Base-by-base conservation (phyloP, 2,329 filamentous ascomycete genomes). In the Alternaria brassicae region DNA sequence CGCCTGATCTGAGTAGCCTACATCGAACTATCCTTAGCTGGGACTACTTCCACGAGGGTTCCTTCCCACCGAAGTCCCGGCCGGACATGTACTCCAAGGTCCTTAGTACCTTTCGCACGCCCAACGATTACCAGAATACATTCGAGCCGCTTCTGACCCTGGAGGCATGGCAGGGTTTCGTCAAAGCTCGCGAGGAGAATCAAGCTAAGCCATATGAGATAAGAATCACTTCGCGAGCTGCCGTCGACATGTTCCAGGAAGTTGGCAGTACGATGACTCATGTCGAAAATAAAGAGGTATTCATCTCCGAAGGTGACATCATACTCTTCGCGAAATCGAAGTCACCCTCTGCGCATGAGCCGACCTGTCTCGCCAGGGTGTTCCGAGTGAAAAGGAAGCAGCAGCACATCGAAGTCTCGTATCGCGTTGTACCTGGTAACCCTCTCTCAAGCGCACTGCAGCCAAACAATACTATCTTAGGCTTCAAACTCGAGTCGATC, bases 101-200 rank as follows among this genome's bases (percentile, higher is more conserved):
- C 10, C 88, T 90, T 5, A 89, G 91, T 61, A 87, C 87, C 0
- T 99, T 97, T 78, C 78, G 82, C 27, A 89, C 92, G 67, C 91
- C 93, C 0, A 81, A 81, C 41, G 88, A 91, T 49, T 99, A 99
- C 75, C 91, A 96, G 75, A 84, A 87, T 59, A 97, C 93, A 0
- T 99, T 99, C 77, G 89, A 96, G 66, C 93, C 94, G 6, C 83
- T 99, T 21, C 84, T 99, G 32, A 88, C 95, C 28, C 89, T 96
- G 25, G 95, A 99, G 81, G 94, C 94, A 28, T 99, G 95, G 95
- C 91, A 96, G 73, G 91, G 91, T 4, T 95, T 99, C 75, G 89
- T 96, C 50, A 93, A 92, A 49, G 87, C 91, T 19, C 93, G 93
- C 75, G 92, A 97, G 71, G 95, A 99, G 77, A 87, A 89, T 47